Percentiles rank a stretch among this genome's conserved stretches.
phyloP scores from a whole-genome alignment of 2,329 filamentous ascomycete genomes.

The Apiospora pterosperma region DNA sequence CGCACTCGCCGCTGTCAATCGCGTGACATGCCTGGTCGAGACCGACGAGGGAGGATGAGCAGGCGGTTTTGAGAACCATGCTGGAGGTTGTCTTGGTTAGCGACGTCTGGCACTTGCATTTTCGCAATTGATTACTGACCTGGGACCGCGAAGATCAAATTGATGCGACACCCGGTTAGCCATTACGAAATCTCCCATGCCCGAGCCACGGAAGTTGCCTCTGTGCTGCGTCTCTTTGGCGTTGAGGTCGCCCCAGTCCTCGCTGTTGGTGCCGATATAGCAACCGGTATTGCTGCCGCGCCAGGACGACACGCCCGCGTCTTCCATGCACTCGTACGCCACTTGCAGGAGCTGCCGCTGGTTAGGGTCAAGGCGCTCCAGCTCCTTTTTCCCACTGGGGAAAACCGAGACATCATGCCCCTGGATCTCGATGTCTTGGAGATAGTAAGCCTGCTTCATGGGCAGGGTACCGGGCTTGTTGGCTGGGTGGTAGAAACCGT shows the following conservation, averaged over 20 bases:
- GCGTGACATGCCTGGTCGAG: conserved; percentile 8
- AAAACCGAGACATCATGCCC: conserved; percentile 18
- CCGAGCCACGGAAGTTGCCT: neutral
- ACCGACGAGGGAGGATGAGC: conserved; percentile 5
- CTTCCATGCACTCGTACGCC: conserved; percentile 25
- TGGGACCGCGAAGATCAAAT: neutral
- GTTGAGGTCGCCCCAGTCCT: conserved; percentile 25
- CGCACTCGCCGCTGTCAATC: conserved; percentile 5
- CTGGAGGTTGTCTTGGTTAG: too few relatives aligned
- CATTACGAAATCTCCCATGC: neutral
- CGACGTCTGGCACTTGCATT: too few relatives aligned
- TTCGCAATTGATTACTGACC: too few relatives aligned
- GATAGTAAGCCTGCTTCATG: conserved; percentile 8
- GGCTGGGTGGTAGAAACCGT: conserved; percentile 6
- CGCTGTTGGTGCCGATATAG: conserved; percentile 29
- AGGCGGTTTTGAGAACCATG: neutral
- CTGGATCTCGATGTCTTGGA: conserved; percentile 11
- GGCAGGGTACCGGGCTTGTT: conserved; percentile 15
- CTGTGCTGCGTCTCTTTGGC: neutral
- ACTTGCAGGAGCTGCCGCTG: conserved; percentile 24
- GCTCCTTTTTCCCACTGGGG: conserved; percentile 16
- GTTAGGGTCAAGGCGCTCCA: conserved; percentile 25
- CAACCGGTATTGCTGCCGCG: conserved; percentile 26
- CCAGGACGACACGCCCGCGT: conserved; percentile 23
- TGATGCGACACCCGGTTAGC: neutral